A percentile compares a stretch with the other conserved stretches of the same genome.
phyloP scores from a whole-genome alignment of 2,329 filamentous ascomycete species.

The Geosmithia flava region DNA sequence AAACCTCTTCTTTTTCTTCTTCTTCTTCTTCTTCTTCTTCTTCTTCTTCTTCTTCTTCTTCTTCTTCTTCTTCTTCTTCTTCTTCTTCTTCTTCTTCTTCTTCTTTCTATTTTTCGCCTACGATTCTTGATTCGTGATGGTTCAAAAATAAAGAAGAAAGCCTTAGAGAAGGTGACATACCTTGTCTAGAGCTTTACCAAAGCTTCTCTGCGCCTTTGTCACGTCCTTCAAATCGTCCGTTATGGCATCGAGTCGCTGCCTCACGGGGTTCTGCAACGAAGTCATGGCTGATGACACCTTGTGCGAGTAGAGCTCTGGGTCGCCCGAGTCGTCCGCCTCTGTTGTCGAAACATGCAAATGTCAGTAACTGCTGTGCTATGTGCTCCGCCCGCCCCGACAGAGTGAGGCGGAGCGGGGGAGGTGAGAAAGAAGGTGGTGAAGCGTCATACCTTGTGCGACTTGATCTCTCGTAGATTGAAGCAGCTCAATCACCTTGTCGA shows the following conservation, averaged over 20 bases:
- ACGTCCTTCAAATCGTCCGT: conserved; percentile 75
- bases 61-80: too few species aligned
- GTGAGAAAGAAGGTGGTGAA: too few species aligned
- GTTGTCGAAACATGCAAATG: too few species aligned
- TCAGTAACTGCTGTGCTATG: not conserved
- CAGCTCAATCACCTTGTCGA: conserved; percentile 71
- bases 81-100: too few species aligned
- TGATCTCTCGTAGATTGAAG: conserved; percentile 61
- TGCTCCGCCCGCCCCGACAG: too few species aligned
- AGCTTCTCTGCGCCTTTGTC: conserved; percentile 69
- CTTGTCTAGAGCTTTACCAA: conserved; percentile 76
- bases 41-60: too few species aligned
- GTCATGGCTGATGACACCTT: conserved; percentile 64
- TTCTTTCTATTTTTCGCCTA: too few species aligned
- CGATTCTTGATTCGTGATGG: too few species aligned
- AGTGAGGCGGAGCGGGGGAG: not conserved
- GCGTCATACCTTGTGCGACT: conserved; percentile 51
- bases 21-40: too few species aligned
- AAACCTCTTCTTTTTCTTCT: too few species aligned
- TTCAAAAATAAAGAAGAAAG: not conserved
- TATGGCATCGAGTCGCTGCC: conserved; percentile 66
- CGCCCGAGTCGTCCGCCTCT: not conserved
- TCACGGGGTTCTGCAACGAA: conserved; percentile 77
- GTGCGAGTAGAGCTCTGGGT: conserved; percentile 26
- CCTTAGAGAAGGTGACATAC: conserved; percentile 25